Base-by-base conservation (phyloP, 1,284 basidiomycete species). In the Ganoderma resinaceum region DNA sequence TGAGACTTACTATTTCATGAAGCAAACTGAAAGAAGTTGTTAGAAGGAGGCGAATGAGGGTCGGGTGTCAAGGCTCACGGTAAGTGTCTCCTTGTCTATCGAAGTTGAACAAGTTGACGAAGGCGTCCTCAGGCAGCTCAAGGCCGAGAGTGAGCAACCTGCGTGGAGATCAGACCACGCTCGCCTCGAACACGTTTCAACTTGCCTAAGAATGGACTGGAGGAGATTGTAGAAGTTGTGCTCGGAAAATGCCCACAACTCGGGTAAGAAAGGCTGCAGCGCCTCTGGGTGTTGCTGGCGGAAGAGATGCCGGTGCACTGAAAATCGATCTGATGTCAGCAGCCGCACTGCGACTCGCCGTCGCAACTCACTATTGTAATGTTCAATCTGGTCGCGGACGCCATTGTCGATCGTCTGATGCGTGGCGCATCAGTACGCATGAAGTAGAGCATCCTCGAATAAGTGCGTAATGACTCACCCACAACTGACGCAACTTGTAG, bases 241-340 rank as follows among this genome's bases (percentile, higher is more conserved):
- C 40, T 79, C 81, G 23, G 81, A 79, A 70, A 90, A 90, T 0
- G 79, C 82, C 31, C 83, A 78, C 23, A 93, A 82, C 74, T 92
- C 90, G 6, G 87, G 84, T 1, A 91, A 77, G 69, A 89, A 83
- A 0, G 90, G 84, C 18, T 83, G 81, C 66, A 90, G 65, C 33
- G 82, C 74, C 72, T 85, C 78, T 37, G 89, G 85, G 78, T 90
- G 85, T 70, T 73, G 66, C 42, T 75, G 73, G 65, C 72, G 67
- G 80, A 84, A 80, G 35, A 87, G 77, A 59, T 85, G 78, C n/a
- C 81, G 82, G 69, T 89, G 82, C 63, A 87, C 87, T 88, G 52
- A 23, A 9, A 1, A 5, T 62, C 35, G 5, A 31, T n/a, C 40
- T 7, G 49, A 12, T 7, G 81, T 74, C 62, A 74, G 71, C 71